Evolutionary conservation across 441 rosid species (phyloP), one percentile per base, ranked within the genome.

Genomic region (Adansonia madagascariensis): DNA sequence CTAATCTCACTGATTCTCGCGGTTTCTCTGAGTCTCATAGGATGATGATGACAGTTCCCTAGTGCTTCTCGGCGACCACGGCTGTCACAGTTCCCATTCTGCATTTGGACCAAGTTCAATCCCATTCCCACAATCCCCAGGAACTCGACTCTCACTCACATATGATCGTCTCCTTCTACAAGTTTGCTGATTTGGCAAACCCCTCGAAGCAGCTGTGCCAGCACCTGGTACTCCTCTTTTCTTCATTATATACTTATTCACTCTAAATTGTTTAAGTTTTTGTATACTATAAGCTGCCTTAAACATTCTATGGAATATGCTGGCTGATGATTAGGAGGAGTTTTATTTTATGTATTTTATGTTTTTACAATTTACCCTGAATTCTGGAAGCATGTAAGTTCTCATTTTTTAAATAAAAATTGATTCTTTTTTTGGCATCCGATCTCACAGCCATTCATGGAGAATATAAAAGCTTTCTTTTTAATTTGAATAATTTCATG

Each of bases 81-180:
- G 27, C 27, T n/a, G 50, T 41, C 24, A 49, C 70, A 12, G 43
- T 65, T 65, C 70, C 24, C 27, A 15, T 9, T 47, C 12, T 12
- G 14, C 50, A 24, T n/a, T 65, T 24, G 22, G 68, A 64, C 41
- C 49, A 20, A 10, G 12, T n/a, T 18, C 69, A 8, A 39, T 20
- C 69, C 24, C 69, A 64, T 41, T 64, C 22, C 17, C 41, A 15
- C 2, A 11, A 60, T 2, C 27, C 39, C 15, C 6, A 11, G 12
- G 65, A 46, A 39, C 14, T 82, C 11, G 75, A 66, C 49, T 57
- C 82, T 1, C 57, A 68, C n/a, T 75, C 88, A 27, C 92, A 91
- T 17, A 88, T 90, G 62, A 95, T 95, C 71, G 94, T 95, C 12
- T 93, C 98, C 3, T 92, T 93, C 87, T 95, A 92, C 88, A 90